These are phyloP conservation scores for Xylaria venustula DNA, from an alignment of 495 filamentous ascomycete species.

Conservation along the genomic window DNA sequence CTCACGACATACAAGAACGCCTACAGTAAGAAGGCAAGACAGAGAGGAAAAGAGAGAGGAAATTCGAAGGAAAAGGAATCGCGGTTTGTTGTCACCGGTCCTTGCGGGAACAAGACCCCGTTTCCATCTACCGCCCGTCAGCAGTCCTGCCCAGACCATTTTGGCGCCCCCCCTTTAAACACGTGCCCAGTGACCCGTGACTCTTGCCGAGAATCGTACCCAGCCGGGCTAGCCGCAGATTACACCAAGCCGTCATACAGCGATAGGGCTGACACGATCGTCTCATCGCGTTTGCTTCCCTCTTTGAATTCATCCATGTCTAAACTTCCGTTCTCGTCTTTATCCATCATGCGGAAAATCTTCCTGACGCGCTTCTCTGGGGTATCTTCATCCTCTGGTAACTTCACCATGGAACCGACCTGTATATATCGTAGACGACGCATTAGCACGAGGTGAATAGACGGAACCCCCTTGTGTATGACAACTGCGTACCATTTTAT, in stretches of 20 bases:
- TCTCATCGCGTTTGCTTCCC: conserved; percentile 96
- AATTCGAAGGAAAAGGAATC: background rate
- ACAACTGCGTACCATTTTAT: conserved; percentile 81
- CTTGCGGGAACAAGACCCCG: background rate
- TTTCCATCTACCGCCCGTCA: background rate
- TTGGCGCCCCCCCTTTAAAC: background rate
- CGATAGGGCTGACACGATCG: conserved; percentile 96
- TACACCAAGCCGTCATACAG: conserved; percentile 94
- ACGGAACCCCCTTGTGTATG: background rate
- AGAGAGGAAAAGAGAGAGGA: background rate
- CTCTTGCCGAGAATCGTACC: background rate
- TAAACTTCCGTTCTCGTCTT: conserved; percentile 93
- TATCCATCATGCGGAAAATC: conserved; percentile 99
- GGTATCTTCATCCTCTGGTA: conserved; percentile 97
- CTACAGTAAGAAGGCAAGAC: background rate
- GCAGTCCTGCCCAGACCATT: conserved; percentile 4
- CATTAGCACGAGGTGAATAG: conserved; percentile 15
- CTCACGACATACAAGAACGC: conserved; percentile 16
- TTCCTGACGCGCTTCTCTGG: conserved; percentile 97
- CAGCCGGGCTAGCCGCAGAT: background rate
- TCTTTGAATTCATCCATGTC: conserved; percentile 98
- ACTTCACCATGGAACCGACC: conserved; percentile 99
- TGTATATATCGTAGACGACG: conserved; percentile 33
- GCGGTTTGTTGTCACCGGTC: background rate
- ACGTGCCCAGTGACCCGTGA: background rate